phyloP scores from a whole-genome alignment of 768 basidiomycete species.

The Suillus fuscotomentosus region DNA sequence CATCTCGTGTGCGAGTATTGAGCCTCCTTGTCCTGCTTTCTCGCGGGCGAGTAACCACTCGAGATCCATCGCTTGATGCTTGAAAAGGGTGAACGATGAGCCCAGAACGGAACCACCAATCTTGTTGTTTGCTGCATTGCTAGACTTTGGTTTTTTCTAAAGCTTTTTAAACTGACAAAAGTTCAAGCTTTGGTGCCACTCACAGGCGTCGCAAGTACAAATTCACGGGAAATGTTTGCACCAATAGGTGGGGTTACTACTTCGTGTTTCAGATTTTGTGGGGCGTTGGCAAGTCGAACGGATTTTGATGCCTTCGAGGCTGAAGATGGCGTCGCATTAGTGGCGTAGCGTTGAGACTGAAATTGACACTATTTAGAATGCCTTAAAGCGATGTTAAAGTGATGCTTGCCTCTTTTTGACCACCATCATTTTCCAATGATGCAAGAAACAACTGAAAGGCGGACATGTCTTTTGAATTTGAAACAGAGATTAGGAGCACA shows the following conservation, averaged over 20 bases:
- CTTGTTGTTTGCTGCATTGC: neutral
- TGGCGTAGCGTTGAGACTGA: neutral
- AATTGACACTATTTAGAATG: neutral
- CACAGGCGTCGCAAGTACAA: neutral
- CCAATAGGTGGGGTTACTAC: neutral
- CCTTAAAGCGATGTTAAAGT: neutral
- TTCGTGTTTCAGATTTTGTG: neutral
- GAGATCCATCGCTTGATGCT: conserved; percentile 2
- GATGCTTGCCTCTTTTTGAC: neutral
- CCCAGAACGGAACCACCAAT: neutral
- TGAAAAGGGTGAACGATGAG: neutral
- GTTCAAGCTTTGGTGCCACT: neutral
- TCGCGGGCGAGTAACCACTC: neutral
- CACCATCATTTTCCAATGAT: neutral
- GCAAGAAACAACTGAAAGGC: neutral
- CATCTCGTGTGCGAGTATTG: neutral
- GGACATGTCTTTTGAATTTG: neutral
- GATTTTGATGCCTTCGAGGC: neutral
- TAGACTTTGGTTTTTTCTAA: neutral
- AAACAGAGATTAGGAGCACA: neutral
- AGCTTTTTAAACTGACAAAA: neutral
- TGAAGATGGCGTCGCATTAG: neutral
- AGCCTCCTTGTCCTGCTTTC: neutral
- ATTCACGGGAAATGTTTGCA: neutral
- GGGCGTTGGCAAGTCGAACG: neutral